Conservation (phyloP, 352 stramenopile species). For the Blastocystis sp. region DNA sequence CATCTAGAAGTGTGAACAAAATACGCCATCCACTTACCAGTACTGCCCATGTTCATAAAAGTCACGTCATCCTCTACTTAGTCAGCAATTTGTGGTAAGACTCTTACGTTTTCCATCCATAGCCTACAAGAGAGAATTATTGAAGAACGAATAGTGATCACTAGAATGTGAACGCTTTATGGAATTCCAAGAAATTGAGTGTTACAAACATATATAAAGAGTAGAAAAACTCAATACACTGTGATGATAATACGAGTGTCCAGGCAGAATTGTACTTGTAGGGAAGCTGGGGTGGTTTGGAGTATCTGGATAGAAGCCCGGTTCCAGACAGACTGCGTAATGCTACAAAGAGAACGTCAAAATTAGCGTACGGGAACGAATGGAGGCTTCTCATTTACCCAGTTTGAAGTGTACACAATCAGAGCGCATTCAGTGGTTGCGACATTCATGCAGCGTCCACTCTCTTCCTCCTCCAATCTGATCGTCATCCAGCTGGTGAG, state of each 20-base stretch:
- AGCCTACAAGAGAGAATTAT: neutral
- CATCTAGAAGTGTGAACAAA: neutral
- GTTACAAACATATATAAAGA: neutral
- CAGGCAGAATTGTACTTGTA: neutral
- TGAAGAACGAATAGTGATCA: neutral
- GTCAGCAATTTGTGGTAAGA: neutral
- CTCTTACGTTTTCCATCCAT: neutral
- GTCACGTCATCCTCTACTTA: neutral
- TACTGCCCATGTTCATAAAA: slow-evolving; percentile 43
- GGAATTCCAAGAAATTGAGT: neutral
- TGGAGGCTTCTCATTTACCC: slow-evolving; percentile 11
- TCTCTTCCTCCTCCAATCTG: slow-evolving; percentile 41
- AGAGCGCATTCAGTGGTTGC: slow-evolving; percentile 47
- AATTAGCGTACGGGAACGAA: slow-evolving; percentile 12
- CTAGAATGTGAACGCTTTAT: neutral
- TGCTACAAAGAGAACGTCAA: neutral
- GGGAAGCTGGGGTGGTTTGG: slow-evolving; percentile 40
- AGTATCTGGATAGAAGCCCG: slow-evolving; percentile 38
- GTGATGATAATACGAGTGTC: slow-evolving; percentile 5
- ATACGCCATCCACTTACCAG: neutral
- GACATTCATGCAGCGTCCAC: slow-evolving; percentile 12
- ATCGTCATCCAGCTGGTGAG: neutral
- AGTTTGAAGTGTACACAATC: slow-evolving; percentile 62
- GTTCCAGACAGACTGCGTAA: slow-evolving; percentile 56
- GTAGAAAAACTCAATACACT: slow-evolving; percentile 32